These are phyloP conservation scores for Phyllosticta paracitricarpa DNA, from an alignment of 2,329 filamentous ascomycete species.

Conservation along the genomic window DNA sequence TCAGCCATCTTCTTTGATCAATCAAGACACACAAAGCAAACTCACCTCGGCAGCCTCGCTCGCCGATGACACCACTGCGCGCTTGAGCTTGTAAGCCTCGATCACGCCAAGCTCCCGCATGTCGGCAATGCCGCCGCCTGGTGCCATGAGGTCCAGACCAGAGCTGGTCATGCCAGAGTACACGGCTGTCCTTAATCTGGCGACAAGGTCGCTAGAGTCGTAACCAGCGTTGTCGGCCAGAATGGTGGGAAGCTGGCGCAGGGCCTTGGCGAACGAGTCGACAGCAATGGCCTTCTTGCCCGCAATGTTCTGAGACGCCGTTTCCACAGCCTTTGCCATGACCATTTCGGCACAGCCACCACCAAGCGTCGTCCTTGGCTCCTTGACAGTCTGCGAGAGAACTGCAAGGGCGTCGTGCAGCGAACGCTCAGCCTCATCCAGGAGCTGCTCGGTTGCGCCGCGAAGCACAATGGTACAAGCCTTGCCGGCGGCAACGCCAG, in stretches of 20 bases:
- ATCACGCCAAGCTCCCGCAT: constrained; percentile 94
- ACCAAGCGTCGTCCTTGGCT: constrained; percentile 86
- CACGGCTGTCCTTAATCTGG: constrained; percentile 82
- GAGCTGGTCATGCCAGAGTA: constrained; percentile 92
- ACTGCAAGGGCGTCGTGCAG: constrained; percentile 94
- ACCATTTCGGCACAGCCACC: constrained; percentile 97
- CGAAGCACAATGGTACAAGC: constrained; percentile 96
- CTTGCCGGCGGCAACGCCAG: constrained; percentile 83
- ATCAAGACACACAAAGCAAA: constrained; percentile 10
- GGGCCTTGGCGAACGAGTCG: constrained; percentile 74
- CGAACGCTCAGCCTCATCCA: constrained; percentile 93
- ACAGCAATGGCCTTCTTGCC: constrained; percentile 96
- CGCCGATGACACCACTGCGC: constrained; percentile 91
- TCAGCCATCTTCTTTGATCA: constrained; percentile 20
- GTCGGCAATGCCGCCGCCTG: constrained; percentile 85
- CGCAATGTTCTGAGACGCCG: constrained; percentile 82
- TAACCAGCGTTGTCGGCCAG: constrained; percentile 95
- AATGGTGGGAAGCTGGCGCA: constrained; percentile 91
- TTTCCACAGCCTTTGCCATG: constrained; percentile 97
- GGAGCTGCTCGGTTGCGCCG: constrained; percentile 89
- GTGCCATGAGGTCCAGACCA: constrained; percentile 77
- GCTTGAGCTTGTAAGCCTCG: constrained; percentile 98
- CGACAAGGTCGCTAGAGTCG: constrained; percentile 88
- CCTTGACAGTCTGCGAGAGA: constrained; percentile 89
- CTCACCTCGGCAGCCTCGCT: constrained; percentile 92